These are phyloP conservation scores for Adiantum capillusveneris DNA, from an alignment of 75 land plant genomes.

Conservation along the genomic window DNA sequence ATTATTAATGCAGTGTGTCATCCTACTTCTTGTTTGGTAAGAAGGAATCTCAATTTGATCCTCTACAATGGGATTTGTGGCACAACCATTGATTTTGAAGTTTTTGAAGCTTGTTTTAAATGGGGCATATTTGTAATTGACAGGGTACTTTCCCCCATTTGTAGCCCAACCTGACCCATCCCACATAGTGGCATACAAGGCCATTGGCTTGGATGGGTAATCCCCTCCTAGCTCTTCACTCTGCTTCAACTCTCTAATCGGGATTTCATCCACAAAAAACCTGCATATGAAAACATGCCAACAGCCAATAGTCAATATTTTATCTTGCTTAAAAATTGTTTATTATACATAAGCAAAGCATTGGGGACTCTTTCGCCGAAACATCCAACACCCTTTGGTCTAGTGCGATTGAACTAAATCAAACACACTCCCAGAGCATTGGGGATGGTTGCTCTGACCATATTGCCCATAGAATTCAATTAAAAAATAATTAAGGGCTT, in stretches of 20 bases:
- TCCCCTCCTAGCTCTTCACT: constrained; percentile 46
- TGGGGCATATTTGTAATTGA: constrained; percentile 57
- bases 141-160: constrained; percentile 57
- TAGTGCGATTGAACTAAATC: too few relatives aligned
- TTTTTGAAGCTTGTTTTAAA: constrained; percentile 35
- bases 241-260: constrained; percentile 54
- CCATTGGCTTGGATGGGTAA: constrained; percentile 68
- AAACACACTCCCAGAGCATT: too few relatives aligned
- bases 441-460: too few relatives aligned
- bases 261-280: constrained; percentile 73
- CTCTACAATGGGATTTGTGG: neutral
- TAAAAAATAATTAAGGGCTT: too few relatives aligned
- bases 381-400: too few relatives aligned
- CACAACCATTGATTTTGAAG: constrained; percentile 46
- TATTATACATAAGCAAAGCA: neutral
- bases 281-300: constrained; percentile 38
- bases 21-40: too few relatives aligned
- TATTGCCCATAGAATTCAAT: too few relatives aligned
- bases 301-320: neutral
- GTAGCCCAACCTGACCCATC: constrained; percentile 78
- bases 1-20: too few relatives aligned
- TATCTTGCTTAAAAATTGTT: neutral
- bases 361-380: too few relatives aligned
- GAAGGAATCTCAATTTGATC: too few relatives aligned
- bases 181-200: constrained; percentile 63